A percentile compares a stretch with the other conserved stretches of the same genome.
These are phyloP conservation scores for Paulinella micropora DNA, from an alignment of 78 protist species.

Conservation along the genomic window DNA sequence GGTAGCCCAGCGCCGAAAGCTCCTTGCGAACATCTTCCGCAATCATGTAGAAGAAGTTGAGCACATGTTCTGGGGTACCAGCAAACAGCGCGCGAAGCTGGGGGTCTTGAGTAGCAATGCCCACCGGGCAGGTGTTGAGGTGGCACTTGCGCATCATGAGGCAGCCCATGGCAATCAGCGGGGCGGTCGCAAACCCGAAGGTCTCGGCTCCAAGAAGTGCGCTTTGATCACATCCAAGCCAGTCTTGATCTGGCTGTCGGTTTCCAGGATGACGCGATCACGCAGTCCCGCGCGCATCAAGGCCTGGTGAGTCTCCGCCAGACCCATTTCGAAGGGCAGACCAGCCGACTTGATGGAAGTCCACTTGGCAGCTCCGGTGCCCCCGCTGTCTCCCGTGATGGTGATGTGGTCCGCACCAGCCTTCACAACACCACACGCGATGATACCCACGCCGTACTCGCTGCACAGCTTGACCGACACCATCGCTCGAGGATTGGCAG, in stretches of 20 bases:
- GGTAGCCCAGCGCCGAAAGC: conserved; percentile 57
- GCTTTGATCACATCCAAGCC: conserved; percentile 65
- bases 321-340: conserved; percentile 75
- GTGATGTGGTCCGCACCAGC: conserved; percentile 67
- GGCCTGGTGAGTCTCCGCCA: conserved; percentile 68
- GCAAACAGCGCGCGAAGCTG: conserved; percentile 55
- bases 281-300: conserved; percentile 56
- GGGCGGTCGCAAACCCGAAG: conserved; percentile 66
- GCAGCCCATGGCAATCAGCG: conserved; percentile 70
- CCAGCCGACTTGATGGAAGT: conserved; percentile 81
- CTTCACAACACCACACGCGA: conserved; percentile 75
- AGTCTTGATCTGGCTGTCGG: conserved; percentile 57
- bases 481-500: conserved; percentile 52
- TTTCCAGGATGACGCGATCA: conserved; percentile 48
- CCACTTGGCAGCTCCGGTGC: conserved; percentile 72
- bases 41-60: conserved; percentile 57
- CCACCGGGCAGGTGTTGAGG: conserved; percentile 77
- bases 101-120: conserved; percentile 76
- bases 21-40: conserved; percentile 60
- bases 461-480: conserved; percentile 66
- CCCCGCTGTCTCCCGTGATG: conserved; percentile 74
- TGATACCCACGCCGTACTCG: conserved; percentile 57
- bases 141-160: conserved; percentile 79
- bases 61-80: conserved; percentile 60
- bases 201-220: conserved; percentile 70